Evolutionary conservation across 2,329 filamentous ascomycete species (phyloP), one percentile per base, ranked within the genome.

Genomic region (Exserohilum rostratum): DNA sequence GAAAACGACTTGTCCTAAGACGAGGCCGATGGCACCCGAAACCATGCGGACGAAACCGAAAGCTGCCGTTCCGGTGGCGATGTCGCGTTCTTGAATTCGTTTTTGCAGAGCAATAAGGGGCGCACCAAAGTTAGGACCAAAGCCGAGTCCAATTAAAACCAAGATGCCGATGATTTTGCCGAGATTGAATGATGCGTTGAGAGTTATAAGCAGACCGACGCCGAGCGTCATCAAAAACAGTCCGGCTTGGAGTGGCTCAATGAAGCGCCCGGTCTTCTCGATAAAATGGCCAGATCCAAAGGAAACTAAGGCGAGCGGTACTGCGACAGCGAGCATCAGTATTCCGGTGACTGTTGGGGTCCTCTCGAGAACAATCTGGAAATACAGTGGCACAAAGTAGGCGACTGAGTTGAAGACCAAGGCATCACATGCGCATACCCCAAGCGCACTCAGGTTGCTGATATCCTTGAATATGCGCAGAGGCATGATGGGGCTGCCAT

Each of bases 311-410:
- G 82, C 79, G 45, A 81, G 77, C 0, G 73, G 70, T 15, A 77
- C 55, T 0, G 71, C 84, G 25, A 87, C 80, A 0, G 88, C 86
- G 1, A 91, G 78, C 38, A 89, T 80, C 25, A 87, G 81, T 0
- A 87, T 60, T 52, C 80, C 81, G 0, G 85, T 87, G 10, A 78
- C 77, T 34, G 88, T 77, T 0, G 87, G 85, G 0, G 79, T 80
- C 1, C 82, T 82, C n/a, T 80, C 79, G 2, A 87, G 81, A 0
- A 88, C 87, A 10, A 86, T 82, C 70, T 93, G 90, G 55, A 90
- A 90, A 73, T 89, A 91, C 0, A 91, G 79, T 0, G 90, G 90
- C 1, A 92, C 76, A 63, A 89, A 92, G 72, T 90, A 92, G 33
- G 85, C 83, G 1, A 82, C 79, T 0, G 82, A 86, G 51, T 89